phyloP scores from a whole-genome alignment of 169 alveolate genomes.

The Plasmodium blacklocki region DNA sequence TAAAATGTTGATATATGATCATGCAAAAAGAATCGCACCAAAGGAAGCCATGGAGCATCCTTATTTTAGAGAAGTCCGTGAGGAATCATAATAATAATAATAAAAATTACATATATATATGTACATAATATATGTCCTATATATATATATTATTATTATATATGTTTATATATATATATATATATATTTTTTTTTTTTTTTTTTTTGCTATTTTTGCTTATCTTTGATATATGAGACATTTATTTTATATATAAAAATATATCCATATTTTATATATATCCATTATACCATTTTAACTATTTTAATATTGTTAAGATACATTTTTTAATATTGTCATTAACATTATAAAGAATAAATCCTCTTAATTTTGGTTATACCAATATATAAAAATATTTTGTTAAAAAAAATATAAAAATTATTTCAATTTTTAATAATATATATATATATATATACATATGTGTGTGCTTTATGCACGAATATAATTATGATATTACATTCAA shows the following conservation, averaged over 20 bases:
- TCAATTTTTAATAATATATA: not conserved
- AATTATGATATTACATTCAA: no score
- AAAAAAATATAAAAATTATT: not conserved
- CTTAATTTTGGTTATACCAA: not conserved
- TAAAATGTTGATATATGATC: conserved; percentile 97
- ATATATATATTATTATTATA: not conserved
- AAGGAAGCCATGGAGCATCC: conserved; percentile 98
- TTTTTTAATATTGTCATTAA: conserved; percentile 23
- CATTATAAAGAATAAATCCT: not conserved
- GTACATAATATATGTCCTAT: not conserved
- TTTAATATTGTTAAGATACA: conserved; percentile 35
- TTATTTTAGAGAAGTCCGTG: conserved; percentile 92
- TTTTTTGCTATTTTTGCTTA: not conserved
- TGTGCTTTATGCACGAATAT: no score
- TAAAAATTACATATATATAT: not conserved
- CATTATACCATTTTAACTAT: conserved; percentile 11
- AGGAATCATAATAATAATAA: conserved; percentile 16
- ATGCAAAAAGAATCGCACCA: conserved; percentile 97
- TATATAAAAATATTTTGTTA: not conserved
- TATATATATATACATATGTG: not conserved
- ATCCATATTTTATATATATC: not conserved
- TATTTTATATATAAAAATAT: conserved; percentile 2
- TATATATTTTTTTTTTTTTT: not conserved
- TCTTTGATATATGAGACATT: no score
- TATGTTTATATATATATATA: not conserved